These are phyloP conservation scores for Xerocomus brunneocitrinus DNA, from an alignment of 768 basidiomycete genomes.

Conservation along the genomic window DNA sequence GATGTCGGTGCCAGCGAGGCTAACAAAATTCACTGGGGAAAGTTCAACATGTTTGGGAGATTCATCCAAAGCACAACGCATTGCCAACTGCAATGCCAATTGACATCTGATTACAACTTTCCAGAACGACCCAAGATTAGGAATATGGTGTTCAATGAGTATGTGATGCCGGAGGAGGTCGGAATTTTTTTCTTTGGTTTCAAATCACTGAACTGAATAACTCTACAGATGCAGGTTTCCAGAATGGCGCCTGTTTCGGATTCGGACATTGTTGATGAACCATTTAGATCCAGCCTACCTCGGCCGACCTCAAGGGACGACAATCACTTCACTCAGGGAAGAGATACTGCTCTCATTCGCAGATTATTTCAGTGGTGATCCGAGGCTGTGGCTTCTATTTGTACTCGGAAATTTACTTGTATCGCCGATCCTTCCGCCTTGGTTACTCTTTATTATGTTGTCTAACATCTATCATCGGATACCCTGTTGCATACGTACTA, in stretches of 20 bases:
- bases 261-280: conserved; percentile 39
- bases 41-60: conserved; percentile 88
- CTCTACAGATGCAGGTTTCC: conserved; percentile 57
- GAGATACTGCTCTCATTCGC: conserved; percentile 45
- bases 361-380: conserved; percentile 46
- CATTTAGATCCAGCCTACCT: conserved; percentile 30
- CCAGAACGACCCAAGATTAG: conserved; percentile 50
- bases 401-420: conserved; percentile 26
- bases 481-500: conserved; percentile 36
- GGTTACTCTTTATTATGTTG: conserved; percentile 24
- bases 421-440: conserved; percentile 24
- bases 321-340: conserved; percentile 28
- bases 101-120: conserved; percentile 57
- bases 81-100: conserved; percentile 71
- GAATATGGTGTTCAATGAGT: conserved; percentile 50
- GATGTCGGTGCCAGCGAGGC: conserved; percentile 65
- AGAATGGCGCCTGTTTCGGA: conserved; percentile 53
- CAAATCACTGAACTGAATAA: conserved; percentile 2
- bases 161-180: conserved; percentile 71
- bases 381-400: conserved; percentile 4
- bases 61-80: conserved; percentile 75
- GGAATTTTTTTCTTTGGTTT: conserved; percentile 12
- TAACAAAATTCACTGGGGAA: conserved; percentile 87
- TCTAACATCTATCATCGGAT: conserved; percentile 27
- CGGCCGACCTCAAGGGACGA: conserved; percentile 32